Evolutionary conservation across 2,329 filamentous ascomycete genomes (phyloP).

Genomic region (Metarhizium robertsii): DNA sequence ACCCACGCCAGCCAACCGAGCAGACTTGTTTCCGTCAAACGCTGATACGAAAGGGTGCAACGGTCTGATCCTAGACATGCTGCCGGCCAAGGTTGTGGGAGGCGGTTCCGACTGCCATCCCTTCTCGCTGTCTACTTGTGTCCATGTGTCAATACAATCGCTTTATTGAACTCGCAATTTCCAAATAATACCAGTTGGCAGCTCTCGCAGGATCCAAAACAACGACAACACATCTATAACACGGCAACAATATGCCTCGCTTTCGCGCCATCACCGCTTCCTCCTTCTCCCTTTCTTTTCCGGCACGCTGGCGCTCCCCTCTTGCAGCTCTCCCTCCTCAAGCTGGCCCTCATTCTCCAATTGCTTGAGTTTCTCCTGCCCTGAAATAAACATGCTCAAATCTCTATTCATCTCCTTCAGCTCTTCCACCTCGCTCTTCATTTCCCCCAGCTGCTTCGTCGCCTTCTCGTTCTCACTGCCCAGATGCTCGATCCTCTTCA

Average conservation of each 20-base stretch:
- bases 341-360: constrained; percentile 51
- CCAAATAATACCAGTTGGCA: no score
- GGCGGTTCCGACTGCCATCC: no score
- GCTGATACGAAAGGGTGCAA: no score
- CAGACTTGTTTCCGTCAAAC: no score
- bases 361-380: constrained; percentile 69
- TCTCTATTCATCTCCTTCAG: constrained; percentile 81
- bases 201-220: no score
- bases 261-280: constrained; percentile 15
- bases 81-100: no score
- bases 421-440: constrained; percentile 59
- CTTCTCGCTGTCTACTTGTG: no score
- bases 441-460: constrained; percentile 43
- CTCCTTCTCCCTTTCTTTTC: constrained; percentile 48
- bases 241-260: not conserved
- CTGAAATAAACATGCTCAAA: constrained; percentile 77
- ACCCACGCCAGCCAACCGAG: no score
- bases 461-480: constrained; percentile 52
- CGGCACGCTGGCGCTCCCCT: constrained; percentile 60
- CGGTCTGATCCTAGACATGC: no score
- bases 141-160: no score
- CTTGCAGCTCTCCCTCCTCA: constrained; percentile 63
- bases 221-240: no score
- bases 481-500: constrained; percentile 72
- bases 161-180: no score